phyloP scores from a whole-genome alignment of 2,329 filamentous ascomycete species.

The Xylaria sp. region DNA sequence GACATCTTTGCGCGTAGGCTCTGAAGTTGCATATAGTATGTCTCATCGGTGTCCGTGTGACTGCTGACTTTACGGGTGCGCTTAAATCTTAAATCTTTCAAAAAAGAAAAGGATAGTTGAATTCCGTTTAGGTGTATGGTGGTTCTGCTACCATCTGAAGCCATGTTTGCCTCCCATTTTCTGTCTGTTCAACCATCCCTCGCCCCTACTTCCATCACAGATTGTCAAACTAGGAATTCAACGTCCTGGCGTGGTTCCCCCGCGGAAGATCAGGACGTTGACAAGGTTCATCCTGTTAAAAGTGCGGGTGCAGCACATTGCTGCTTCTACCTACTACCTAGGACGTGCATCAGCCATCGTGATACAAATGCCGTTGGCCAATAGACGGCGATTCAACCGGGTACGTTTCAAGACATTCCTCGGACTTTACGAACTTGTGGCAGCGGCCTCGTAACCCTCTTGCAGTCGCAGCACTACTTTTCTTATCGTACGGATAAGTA shows the following conservation, averaged over 20 bases:
- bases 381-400: background rate
- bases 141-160: background rate
- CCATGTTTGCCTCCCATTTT: background rate
- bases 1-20: constrained; percentile 3
- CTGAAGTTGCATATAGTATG: constrained; percentile 14
- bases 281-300: constrained; percentile 17
- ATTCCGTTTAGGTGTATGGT: background rate
- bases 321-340: background rate
- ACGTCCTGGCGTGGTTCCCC: background rate
- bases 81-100: background rate
- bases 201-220: background rate
- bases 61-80: background rate
- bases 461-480: background rate
- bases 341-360: constrained; percentile 14
- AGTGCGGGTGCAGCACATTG: constrained; percentile 11
- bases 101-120: too few species aligned
- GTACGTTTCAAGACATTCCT: background rate
- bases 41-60: constrained; percentile 1
- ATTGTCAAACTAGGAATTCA: background rate
- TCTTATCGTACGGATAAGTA: background rate
- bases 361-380: constrained; percentile 1
- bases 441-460: background rate
- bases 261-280: background rate
- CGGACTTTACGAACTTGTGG: background rate
- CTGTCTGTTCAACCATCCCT: background rate